phyloP scores from a whole-genome alignment of 2,329 filamentous ascomycete genomes.

The Trichophyton simii region DNA sequence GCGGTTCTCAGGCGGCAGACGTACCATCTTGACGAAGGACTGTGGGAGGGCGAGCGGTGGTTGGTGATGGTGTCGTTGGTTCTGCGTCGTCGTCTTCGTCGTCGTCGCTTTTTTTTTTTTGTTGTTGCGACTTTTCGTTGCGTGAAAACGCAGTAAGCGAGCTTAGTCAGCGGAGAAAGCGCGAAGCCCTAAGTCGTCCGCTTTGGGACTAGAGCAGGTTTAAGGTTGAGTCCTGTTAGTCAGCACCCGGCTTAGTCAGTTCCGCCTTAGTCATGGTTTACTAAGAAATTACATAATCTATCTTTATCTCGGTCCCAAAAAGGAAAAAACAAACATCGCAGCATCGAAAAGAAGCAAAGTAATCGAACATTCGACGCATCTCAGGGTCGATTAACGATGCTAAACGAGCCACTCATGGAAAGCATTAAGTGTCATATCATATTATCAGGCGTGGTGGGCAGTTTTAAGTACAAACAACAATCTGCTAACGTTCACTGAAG shows the following conservation, averaged over 20 bases:
- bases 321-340: not conserved
- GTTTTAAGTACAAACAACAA: not conserved
- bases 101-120: slow-evolving; percentile 19
- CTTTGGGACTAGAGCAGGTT: slow-evolving; percentile 11
- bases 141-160: slow-evolving; percentile 12
- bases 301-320: not conserved
- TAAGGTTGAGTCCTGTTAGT: not conserved
- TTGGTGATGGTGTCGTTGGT: slow-evolving; percentile 15
- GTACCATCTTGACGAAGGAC: slow-evolving; percentile 36
- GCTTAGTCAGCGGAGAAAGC: not conserved
- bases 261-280: not conserved
- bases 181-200: slow-evolving; percentile 29
- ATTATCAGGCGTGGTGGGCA: not conserved
- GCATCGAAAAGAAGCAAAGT: not conserved
- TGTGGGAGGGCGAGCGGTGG: slow-evolving; percentile 29
- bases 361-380: no score
- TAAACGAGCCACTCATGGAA: not conserved
- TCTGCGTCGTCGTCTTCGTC: slow-evolving; percentile 19
- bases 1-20: slow-evolving; percentile 15
- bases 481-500: slow-evolving; percentile 2
- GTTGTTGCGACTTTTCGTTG: slow-evolving; percentile 3
- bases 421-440: not conserved
- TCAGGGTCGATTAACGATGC: not conserved
- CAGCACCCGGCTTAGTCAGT: not conserved
- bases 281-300: not conserved